Percentiles rank a stretch among this genome's conserved stretches.
Evolutionary conservation across 306 rosid genomes (phyloP).

Genomic region (Echinosophora koreensis): DNA sequence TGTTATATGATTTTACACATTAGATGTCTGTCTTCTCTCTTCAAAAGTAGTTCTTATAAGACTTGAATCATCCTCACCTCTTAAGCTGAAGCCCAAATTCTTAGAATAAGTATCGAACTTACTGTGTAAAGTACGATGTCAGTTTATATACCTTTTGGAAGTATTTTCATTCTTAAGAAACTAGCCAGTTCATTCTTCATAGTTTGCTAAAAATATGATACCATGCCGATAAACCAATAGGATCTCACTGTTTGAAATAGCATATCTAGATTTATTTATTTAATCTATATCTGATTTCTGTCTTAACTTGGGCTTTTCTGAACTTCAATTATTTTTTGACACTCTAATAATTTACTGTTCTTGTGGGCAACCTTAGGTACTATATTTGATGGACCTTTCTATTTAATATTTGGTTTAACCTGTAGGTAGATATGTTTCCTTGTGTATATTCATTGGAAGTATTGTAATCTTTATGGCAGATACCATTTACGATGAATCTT

Average conservation of each 20-base stretch:
- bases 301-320: slow-evolving; percentile 20
- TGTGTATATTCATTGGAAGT: slow-evolving; percentile 14
- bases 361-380: not conserved
- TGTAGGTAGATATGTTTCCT: slow-evolving; percentile 23
- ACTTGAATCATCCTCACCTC: too few relatives aligned
- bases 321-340: not conserved
- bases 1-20: slow-evolving; percentile 14
- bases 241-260: slow-evolving; percentile 35
- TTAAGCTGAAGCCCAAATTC: too few relatives aligned
- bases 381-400: slow-evolving; percentile 7
- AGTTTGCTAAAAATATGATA: slow-evolving; percentile 36
- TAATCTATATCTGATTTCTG: slow-evolving; percentile 5
- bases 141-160: not conserved
- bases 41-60: too few relatives aligned
- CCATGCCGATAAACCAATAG: slow-evolving; percentile 1
- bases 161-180: slow-evolving; percentile 4
- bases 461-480: slow-evolving; percentile 58
- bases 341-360: not conserved
- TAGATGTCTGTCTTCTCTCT: not conserved
- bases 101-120: slow-evolving; percentile 6
- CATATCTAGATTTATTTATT: not conserved
- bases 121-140: not conserved
- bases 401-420: slow-evolving; percentile 25
- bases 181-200: not conserved
- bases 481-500: slow-evolving; percentile 80